phyloP scores from a whole-genome alignment of 495 filamentous ascomycete species.

The Aspergillus ellipticus region DNA sequence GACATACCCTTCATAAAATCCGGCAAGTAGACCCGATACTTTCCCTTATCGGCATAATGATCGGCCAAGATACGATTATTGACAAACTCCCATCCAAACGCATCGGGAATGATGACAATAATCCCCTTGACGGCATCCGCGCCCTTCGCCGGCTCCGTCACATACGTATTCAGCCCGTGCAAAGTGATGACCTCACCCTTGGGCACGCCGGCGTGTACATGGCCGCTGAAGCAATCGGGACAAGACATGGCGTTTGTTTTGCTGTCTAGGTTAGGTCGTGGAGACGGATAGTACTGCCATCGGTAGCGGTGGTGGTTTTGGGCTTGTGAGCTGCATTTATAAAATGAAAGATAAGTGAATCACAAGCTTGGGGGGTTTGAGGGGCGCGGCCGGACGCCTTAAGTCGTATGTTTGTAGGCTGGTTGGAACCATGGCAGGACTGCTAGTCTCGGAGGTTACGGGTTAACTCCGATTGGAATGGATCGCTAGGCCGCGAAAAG shows the following conservation, averaged over 20 bases:
- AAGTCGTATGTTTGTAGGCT: too few relatives aligned
- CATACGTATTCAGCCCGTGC: conserved; percentile 50
- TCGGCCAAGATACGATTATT: conserved; percentile 55
- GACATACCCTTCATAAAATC: conserved; percentile 58
- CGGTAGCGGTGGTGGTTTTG: too few relatives aligned
- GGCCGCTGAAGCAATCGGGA: conserved; percentile 30
- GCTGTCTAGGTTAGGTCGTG: neutral
- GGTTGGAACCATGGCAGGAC: neutral
- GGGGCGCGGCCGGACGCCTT: too few relatives aligned
- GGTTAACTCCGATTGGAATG: neutral
- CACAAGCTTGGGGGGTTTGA: neutral
- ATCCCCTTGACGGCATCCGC: conserved; percentile 38
- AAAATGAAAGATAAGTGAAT: neutral
- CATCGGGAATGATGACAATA: conserved; percentile 53
- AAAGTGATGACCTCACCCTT: conserved; percentile 29
- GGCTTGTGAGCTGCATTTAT: too few relatives aligned
- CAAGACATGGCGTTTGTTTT: conserved; percentile 26
- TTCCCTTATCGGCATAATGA: conserved; percentile 45
- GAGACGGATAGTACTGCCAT: too few relatives aligned
- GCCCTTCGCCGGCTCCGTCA: conserved; percentile 30
- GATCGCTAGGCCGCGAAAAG: too few relatives aligned
- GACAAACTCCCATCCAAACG: conserved; percentile 54
- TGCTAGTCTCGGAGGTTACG: neutral
- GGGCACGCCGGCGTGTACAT: conserved; percentile 25
- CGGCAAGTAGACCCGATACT: conserved; percentile 50